Base-by-base conservation (phyloP, 768 basidiomycete genomes). In the Sarcodon aspratus region DNA sequence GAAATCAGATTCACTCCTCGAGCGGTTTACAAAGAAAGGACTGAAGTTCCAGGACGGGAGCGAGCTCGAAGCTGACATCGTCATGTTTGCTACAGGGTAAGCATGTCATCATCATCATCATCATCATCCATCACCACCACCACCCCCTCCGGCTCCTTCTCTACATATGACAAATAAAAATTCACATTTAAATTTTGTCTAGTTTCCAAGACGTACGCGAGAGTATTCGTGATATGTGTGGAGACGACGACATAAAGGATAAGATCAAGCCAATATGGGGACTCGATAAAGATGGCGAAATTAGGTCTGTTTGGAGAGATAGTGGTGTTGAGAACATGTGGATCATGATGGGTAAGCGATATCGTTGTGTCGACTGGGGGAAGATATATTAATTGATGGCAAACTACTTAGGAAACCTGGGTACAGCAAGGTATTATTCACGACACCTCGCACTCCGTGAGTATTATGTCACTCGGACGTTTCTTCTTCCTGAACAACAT, bases 401-500 rank as follows among this genome's bases (percentile, higher is more conserved):
- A 5, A n/a, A n/a, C n/a, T 27, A 27, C 21, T 12, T 49, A 75
- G 74, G 78, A 10, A 81, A 81, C 56, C 59, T 85, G 8, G 77
- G 78, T 0, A 53, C 78, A 52, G 76, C 74, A 50, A 70, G 83
- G 0, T 84, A 83, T 70, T 71, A 81, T 60, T 84, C 83, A 6
- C 82, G 75, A 50, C 79, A 79, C 55, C 46, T 84, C 35, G 81
- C 79, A 0, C 66, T 83, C 44, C 80, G 80, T 84, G 57, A 58
- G 80, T 75, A 3, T 4, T 32, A 27, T 27, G 5, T 27, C 5
- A 27, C 21, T 27, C 5, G 21, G 21, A 27, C 21, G 21, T 31
- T 33, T 32, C 46, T 48, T 21, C 11, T 33, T 17, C n/a, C 42
- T 47, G 51, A 6, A 11, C 37, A 37, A 40, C 42, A 40, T 3